Conservation (phyloP, 345 rosid genomes). For the Brassica napus region Da-Ae NC_063448.1:42214501-42215000, state of each 20-base stretch:
- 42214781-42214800: conserved; percentile 1
- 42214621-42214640: conserved; percentile 27
- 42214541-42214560: background rate
- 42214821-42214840: background rate
- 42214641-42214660: conserved; percentile 16
- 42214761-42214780: conserved; percentile 8
- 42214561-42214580: conserved; percentile 15
- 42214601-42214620: background rate
- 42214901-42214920: conserved; percentile 91
- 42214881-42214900: conserved; percentile 95
- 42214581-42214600: conserved; percentile 1
- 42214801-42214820: conserved; percentile 1
- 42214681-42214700: conserved; percentile 87
- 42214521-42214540: background rate
- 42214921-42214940: conserved; percentile 62
- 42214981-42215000: conserved; percentile 93
- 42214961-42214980: conserved; percentile 85
- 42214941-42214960: conserved; percentile 36
- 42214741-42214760: conserved; percentile 17
- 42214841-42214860: conserved; percentile 67
- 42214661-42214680: conserved; percentile 74
- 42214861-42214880: conserved; percentile 92
- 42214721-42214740: conserved; percentile 27
- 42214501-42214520: background rate
- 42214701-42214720: conserved; percentile 97